Evolutionary conservation across 139 green algal genomes (phyloP), one percentile per base, ranked within the genome.

Genomic region (Chlamydomonas sphaeroides): DNA sequence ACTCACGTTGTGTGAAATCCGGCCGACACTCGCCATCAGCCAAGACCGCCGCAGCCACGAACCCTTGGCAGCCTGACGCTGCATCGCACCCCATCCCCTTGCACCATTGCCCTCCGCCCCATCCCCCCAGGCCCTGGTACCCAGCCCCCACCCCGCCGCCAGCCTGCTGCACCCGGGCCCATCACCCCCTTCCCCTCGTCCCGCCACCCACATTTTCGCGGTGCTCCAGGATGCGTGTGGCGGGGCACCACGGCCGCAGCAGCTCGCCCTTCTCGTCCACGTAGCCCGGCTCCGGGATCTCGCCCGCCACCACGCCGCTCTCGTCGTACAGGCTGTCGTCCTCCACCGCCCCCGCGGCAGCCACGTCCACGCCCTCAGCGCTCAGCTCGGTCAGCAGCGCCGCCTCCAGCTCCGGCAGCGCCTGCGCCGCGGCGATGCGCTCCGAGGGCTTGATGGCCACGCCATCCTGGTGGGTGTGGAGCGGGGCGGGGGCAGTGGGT

Each of bases 151-250:
- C n/a, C n/a, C n/a, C n/a, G n/a, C n/a, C n/a, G n/a, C n/a, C n/a
- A n/a, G n/a, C n/a, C n/a, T n/a, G n/a, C n/a, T n/a, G n/a, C n/a
- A n/a, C n/a, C n/a, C n/a, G n/a, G n/a, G n/a, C n/a, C n/a, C n/a
- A n/a, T n/a, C 33, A 30, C 65, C 17, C 65, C 65, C 65, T 33
- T 4, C 26, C 21, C 66, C 25, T 36, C 14, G 39, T 33, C 25
- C n/a, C n/a, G n/a, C n/a, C 25, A 41, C 59, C 5, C 82, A 94
- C 91, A 33, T 70, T 68, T 84, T 97, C 94, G 21, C 89, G 88
- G 61, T 97, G 93, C 70, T 98, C 95, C 65, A 96, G 70, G 20
- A 98, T 86, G 63, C 94, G 88, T 18, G 94, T 97, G 38, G 86
- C 91, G 35, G 91, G 84, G 85, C 94, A 96, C 94, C 95, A 97